Evolutionary conservation across 495 filamentous ascomycete genomes (phyloP).

Genomic region (Penicillium herquei): DNA sequence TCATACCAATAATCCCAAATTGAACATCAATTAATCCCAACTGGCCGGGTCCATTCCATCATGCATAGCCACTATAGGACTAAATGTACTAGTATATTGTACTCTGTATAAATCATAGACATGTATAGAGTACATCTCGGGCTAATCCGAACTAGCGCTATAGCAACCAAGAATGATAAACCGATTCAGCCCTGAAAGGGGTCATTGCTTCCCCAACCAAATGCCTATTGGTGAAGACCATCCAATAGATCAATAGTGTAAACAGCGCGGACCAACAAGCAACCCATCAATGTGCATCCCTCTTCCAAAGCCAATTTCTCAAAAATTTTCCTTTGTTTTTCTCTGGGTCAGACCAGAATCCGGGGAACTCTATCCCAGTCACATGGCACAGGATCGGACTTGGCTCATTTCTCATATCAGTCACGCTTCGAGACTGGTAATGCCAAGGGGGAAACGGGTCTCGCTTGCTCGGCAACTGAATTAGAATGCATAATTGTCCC

Average conservation of each 20-base stretch:
- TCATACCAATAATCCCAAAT: too few species aligned
- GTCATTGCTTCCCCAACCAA: neutral
- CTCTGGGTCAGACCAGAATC: neutral
- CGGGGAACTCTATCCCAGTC: neutral
- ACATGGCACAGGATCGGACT: neutral
- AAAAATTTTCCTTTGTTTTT: neutral
- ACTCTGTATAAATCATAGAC: too few species aligned
- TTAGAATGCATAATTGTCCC: too few species aligned
- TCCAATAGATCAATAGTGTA: neutral
- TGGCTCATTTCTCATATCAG: neutral
- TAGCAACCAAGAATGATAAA: slow-evolving; percentile 2
- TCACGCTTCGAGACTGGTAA: neutral
- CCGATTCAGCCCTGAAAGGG: neutral
- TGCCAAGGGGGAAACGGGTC: too few species aligned
- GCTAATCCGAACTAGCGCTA: neutral
- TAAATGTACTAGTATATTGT: too few species aligned
- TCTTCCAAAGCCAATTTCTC: neutral
- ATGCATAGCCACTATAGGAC: too few species aligned
- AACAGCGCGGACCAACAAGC: neutral
- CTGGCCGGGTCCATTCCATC: too few species aligned
- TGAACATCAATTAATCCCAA: too few species aligned
- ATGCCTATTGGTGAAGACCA: neutral
- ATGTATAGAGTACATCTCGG: too few species aligned
- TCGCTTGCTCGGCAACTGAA: too few species aligned
- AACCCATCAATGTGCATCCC: too few species aligned